These are phyloP conservation scores for Tricharina praecox DNA, from an alignment of 495 filamentous ascomycete species.

Conservation along the genomic window DNA sequence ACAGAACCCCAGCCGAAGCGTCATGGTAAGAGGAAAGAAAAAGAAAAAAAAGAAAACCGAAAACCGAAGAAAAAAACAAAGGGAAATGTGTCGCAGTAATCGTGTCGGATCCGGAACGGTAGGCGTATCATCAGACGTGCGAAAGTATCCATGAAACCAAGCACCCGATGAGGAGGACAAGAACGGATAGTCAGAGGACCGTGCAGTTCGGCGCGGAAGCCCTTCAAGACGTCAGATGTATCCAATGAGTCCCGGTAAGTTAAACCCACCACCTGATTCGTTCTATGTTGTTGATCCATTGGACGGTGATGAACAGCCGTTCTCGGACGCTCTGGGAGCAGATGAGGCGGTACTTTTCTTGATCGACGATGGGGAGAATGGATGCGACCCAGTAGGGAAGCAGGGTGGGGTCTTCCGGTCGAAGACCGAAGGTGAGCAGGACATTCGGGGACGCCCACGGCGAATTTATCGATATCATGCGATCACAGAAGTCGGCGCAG, in stretches of 20 bases:
- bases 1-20: no score
- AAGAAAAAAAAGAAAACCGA: no score
- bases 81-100: no score
- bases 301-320: constrained; percentile 57
- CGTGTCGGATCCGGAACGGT: no score
- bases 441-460: constrained; percentile 57
- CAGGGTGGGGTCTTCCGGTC: constrained; percentile 52
- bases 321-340: constrained; percentile 57
- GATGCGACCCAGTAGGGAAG: constrained; percentile 89
- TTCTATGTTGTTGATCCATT: constrained; percentile 61
- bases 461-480: constrained; percentile 46
- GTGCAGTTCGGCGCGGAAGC: constrained; percentile 24
- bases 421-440: constrained; percentile 55
- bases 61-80: no score
- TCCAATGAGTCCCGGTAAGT: constrained; percentile 5
- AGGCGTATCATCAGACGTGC: no score
- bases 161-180: not conserved
- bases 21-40: no score
- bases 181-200: constrained; percentile 20
- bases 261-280: constrained; percentile 50
- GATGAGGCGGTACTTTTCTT: constrained; percentile 63
- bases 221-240: constrained; percentile 16
- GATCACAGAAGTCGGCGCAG: constrained; percentile 46
- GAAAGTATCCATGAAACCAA: not conserved
- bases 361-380: constrained; percentile 56